Percentiles rank a stretch among this genome's conserved stretches.
Evolutionary conservation across 2,329 filamentous ascomycete genomes (phyloP).

Genomic region (Colletotrichum cuscutae): DNA sequence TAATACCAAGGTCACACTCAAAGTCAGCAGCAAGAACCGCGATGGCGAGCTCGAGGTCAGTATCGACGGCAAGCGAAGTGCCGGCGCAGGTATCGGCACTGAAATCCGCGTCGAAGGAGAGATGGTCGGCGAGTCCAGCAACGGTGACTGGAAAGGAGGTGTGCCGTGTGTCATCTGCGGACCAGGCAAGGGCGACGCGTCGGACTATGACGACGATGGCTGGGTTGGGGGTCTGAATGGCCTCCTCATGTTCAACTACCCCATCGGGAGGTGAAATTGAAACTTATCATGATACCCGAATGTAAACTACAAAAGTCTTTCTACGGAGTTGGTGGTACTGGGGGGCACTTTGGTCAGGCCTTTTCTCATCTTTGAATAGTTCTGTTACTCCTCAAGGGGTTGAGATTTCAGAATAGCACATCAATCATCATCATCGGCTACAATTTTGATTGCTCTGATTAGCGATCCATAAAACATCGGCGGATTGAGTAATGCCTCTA

Average conservation of each 20-base stretch:
- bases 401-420: neutral
- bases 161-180: constrained; percentile 90
- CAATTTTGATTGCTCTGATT: no score
- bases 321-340: constrained; percentile 24
- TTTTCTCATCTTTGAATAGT: neutral
- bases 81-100: constrained; percentile 77
- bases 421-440: neutral
- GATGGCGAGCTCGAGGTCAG: constrained; percentile 82
- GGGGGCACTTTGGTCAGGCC: neutral
- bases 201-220: constrained; percentile 79
- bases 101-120: constrained; percentile 93
- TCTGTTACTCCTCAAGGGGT: neutral
- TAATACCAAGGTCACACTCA: constrained; percentile 84
- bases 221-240: constrained; percentile 97
- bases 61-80: constrained; percentile 78
- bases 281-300: constrained; percentile 25
- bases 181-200: constrained; percentile 53
- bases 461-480: no score
- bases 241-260: constrained; percentile 95
- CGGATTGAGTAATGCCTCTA: no score
- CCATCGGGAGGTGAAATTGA: constrained; percentile 71
- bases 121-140: constrained; percentile 67
- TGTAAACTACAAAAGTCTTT: constrained; percentile 31
- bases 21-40: constrained; percentile 83
- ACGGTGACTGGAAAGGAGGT: constrained; percentile 73